phyloP scores from a whole-genome alignment of 345 rosid genomes.

The Cochlearia excelsa region DNA sequence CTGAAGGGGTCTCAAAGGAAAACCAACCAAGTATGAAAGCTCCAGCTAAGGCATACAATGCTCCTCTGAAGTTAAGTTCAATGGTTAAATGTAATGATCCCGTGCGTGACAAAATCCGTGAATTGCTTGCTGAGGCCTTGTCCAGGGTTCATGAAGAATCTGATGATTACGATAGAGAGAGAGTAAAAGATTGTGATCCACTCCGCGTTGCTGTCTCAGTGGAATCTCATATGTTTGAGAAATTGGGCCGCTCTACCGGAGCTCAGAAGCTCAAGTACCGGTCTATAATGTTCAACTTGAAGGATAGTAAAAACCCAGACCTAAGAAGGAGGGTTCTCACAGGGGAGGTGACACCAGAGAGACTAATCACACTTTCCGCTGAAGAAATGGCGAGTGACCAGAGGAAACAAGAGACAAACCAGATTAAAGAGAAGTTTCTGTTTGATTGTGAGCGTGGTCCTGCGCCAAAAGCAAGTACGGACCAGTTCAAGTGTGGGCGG shows the following conservation, averaged over 20 bases:
- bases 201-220: slow-evolving; percentile 78
- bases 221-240: slow-evolving; percentile 83
- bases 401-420: slow-evolving; percentile 64
- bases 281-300: slow-evolving; percentile 90
- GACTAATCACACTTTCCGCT: slow-evolving; percentile 60
- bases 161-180: slow-evolving; percentile 49
- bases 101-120: slow-evolving; percentile 79
- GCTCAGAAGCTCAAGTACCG: slow-evolving; percentile 85
- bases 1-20: slow-evolving; percentile 36
- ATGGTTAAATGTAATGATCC: slow-evolving; percentile 75
- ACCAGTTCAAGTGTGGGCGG: slow-evolving; percentile 79
- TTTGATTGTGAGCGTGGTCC: slow-evolving; percentile 72
- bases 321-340: slow-evolving; percentile 88
- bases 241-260: slow-evolving; percentile 77
- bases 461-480: slow-evolving; percentile 73
- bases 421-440: slow-evolving; percentile 76
- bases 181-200: slow-evolving; percentile 69
- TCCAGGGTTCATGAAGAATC: slow-evolving; percentile 68
- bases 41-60: slow-evolving; percentile 3
- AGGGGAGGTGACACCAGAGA: slow-evolving; percentile 77
- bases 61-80: slow-evolving; percentile 64
- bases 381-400: slow-evolving; percentile 96
- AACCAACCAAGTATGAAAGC: slow-evolving; percentile 36
- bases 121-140: slow-evolving; percentile 72
- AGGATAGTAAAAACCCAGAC: slow-evolving; percentile 86